These are phyloP conservation scores for Pueraria montana DNA, from an alignment of 306 rosid genomes.

Conservation along the genomic window DNA sequence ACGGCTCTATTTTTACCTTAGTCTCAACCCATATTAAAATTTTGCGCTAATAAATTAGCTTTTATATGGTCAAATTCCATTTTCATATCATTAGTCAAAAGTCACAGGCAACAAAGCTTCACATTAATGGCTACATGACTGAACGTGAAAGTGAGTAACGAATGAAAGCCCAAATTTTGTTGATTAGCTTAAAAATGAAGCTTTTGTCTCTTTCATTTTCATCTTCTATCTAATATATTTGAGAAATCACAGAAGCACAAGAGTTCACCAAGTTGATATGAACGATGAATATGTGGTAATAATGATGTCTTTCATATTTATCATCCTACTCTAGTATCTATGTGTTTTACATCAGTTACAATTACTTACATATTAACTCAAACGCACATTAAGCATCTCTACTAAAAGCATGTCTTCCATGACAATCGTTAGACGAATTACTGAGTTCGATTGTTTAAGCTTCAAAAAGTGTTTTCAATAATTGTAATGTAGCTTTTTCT, in stretches of 20 bases:
- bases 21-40: too few species aligned
- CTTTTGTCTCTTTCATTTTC: not conserved
- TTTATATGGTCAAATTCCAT: too few species aligned
- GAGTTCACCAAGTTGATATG: not conserved
- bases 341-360: too few species aligned
- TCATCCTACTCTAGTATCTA: too few species aligned
- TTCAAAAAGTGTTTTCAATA: not conserved
- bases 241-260: not conserved
- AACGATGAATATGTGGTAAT: not conserved
- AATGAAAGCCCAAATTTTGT: not conserved
- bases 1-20: not conserved
- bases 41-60: too few species aligned
- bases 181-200: not conserved
- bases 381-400: too few species aligned
- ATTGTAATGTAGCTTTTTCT: not conserved
- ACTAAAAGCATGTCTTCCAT: too few species aligned
- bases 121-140: not conserved
- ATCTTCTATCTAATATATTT: not conserved
- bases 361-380: too few species aligned
- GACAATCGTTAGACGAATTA: not conserved
- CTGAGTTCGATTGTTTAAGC: not conserved
- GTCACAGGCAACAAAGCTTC: not conserved
- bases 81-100: not conserved
- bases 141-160: not conserved
- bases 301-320: not conserved